Percentiles rank a stretch among this genome's conserved stretches.
Evolutionary conservation across 495 filamentous ascomycete genomes (phyloP).

Genomic region (Astrothelium subdiscretum): DNA sequence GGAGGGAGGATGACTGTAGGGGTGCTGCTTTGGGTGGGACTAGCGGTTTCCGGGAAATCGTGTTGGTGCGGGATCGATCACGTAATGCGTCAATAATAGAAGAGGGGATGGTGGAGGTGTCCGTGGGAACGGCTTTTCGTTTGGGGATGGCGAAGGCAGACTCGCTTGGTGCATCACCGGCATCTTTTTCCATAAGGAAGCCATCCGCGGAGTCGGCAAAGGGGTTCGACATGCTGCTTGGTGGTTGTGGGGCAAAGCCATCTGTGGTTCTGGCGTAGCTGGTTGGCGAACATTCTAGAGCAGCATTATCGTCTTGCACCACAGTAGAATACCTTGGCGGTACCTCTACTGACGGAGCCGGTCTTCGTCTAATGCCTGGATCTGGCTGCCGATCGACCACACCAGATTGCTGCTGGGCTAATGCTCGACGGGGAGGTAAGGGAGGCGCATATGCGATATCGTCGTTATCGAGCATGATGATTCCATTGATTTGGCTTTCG

Average conservation of each 20-base stretch:
- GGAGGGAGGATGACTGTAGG: neutral
- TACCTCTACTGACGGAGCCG: conserved; percentile 20
- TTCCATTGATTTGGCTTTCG: conserved; percentile 12
- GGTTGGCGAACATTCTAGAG: conserved; percentile 22
- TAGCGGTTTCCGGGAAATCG: neutral
- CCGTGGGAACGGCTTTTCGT: conserved; percentile 28
- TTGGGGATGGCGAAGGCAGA: conserved; percentile 24
- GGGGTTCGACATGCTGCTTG: conserved; percentile 1
- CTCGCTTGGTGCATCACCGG: neutral
- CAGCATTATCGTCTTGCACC: conserved; percentile 8
- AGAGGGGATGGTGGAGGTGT: conserved; percentile 6
- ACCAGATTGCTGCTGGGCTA: neutral
- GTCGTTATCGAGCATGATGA: conserved; percentile 26
- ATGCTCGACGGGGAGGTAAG: conserved; percentile 19
- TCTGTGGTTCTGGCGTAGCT: conserved; percentile 22
- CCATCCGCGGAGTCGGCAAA: conserved; percentile 15
- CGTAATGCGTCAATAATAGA: neutral
- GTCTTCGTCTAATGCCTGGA: conserved; percentile 19
- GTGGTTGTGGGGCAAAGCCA: conserved; percentile 20
- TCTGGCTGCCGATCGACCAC: neutral
- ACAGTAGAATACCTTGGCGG: conserved; percentile 27
- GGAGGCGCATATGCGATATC: conserved; percentile 20
- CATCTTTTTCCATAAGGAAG: conserved; percentile 17
- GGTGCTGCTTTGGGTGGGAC: neutral
- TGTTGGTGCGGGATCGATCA: neutral